A percentile compares a stretch with the other conserved stretches of the same genome.
Conservation (phyloP, 345 rosid genomes). For the Euphorbia lathyris region DNA sequence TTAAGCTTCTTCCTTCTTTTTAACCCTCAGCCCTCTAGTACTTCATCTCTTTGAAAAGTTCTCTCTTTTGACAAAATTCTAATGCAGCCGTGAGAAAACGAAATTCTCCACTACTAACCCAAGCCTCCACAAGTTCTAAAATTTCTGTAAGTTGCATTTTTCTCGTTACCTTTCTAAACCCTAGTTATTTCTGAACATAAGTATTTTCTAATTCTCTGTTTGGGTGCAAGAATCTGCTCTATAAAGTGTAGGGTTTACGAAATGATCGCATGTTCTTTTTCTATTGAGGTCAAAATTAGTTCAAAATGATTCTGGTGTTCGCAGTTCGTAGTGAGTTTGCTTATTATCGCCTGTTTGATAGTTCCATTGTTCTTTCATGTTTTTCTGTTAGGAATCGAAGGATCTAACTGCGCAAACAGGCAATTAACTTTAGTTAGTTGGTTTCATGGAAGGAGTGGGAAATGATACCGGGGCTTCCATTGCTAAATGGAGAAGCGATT, state of each 20-base stretch:
- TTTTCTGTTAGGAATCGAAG: neutral
- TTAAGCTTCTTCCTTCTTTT: too few relatives aligned
- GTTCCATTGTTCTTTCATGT: neutral
- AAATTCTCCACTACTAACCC: neutral
- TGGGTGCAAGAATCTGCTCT: neutral
- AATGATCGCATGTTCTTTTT: neutral
- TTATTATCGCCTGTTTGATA: neutral
- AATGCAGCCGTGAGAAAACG: neutral
- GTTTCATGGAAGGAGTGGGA: slow-evolving; percentile 40
- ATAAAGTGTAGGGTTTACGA: neutral
- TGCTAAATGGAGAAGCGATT: slow-evolving; percentile 43
- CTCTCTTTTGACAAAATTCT: neutral
- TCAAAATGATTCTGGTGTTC: neutral
- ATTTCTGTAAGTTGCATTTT: neutral
- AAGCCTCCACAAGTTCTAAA: neutral
- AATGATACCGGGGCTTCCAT: slow-evolving; percentile 29
- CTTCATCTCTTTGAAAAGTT: too few relatives aligned
- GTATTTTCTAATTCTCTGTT: neutral
- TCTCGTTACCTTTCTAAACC: neutral
- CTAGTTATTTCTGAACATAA: neutral
- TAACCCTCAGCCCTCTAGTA: too few relatives aligned
- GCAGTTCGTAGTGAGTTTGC: neutral
- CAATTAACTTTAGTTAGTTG: neutral
- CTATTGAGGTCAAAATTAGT: neutral
- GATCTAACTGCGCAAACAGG: neutral